Conservation (phyloP, 108 stramenopile genomes). For the Thalassiosira profunda region DNA sequence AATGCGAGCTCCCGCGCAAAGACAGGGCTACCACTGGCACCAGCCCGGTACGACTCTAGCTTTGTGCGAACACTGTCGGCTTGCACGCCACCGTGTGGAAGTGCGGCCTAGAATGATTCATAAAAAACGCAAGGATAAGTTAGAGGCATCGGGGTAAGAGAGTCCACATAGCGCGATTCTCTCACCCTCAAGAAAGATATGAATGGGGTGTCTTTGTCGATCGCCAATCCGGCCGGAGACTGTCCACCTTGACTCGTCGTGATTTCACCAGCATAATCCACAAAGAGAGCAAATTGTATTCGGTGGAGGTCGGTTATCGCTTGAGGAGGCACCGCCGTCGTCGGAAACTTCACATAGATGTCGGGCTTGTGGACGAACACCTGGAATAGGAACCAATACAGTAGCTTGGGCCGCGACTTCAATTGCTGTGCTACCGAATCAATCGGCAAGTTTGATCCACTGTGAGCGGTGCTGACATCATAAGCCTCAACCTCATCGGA, state of each 20-base stretch:
- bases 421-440: slow-evolving; percentile 74
- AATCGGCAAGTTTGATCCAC: slow-evolving; percentile 56
- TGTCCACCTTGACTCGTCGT: neutral
- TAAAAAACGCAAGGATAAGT: neutral
- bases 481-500: too few relatives aligned
- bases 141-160: neutral
- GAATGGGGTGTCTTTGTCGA: slow-evolving; percentile 54
- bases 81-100: slow-evolving; percentile 74
- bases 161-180: neutral
- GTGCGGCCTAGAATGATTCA: slow-evolving; percentile 42
- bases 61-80: slow-evolving; percentile 56
- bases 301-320: slow-evolving; percentile 74
- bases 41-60: slow-evolving; percentile 57
- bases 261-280: slow-evolving; percentile 54
- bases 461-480: slow-evolving; percentile 9
- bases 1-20: slow-evolving; percentile 88
- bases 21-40: slow-evolving; percentile 26
- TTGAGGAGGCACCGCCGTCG: slow-evolving; percentile 68
- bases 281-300: slow-evolving; percentile 66
- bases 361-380: slow-evolving; percentile 75
- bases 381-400: slow-evolving; percentile 82
- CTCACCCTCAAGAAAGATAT: slow-evolving; percentile 74
- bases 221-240: slow-evolving; percentile 15
- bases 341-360: slow-evolving; percentile 84
- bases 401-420: slow-evolving; percentile 57